Evolutionary conservation across 108 stramenopile genomes (phyloP), one percentile per base, ranked within the genome.

Genomic region (Skeletonema costatum): DNA sequence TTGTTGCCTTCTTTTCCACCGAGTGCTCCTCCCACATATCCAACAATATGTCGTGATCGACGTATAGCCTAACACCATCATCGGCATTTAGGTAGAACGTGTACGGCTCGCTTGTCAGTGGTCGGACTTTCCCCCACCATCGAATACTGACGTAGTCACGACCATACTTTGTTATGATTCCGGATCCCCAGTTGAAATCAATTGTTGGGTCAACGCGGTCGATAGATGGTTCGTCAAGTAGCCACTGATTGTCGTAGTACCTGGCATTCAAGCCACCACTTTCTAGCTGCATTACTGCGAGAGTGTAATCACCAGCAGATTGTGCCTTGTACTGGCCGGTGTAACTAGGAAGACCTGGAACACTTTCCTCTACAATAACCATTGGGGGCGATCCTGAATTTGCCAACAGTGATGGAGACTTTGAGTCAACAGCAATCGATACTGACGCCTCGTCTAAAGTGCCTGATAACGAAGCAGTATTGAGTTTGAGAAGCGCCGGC

Each of bases 241-340:
- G 77, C 92, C 93, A 96, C 71, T 90, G 90, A 70, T 94, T 94
- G 68, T 96, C 93, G 73, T 87, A 96, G 71, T 93, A 96, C 29
- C 71, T 70, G 2, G 81, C 93, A 32, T 60, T 63, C 38, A 96
- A 73, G n/a, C 95, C 95, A 13, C 95, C 95, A 14, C 65, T 68
- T 50, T 82, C 48, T 31, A 96, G 76, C 66, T 94, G 93, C 44
- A 72, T 61, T 35, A 96, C 92, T 29, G 83, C 81, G 13, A 93
- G 86, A 33, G 85, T 68, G 63, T 89, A 89, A 31, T 64, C 53
- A 2, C 95, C 95, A 31, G 86, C 69, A 8, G 38, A 17, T 19
- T 75, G 41, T 6, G 91, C 88, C n/a, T 66, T 72, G 70, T 94
- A 96, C 8, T 60, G 67, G 32, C 82, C 95, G 0, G 87, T 87